Conservation (phyloP, 345 rosid species). For the Clausena lansium region DNA sequence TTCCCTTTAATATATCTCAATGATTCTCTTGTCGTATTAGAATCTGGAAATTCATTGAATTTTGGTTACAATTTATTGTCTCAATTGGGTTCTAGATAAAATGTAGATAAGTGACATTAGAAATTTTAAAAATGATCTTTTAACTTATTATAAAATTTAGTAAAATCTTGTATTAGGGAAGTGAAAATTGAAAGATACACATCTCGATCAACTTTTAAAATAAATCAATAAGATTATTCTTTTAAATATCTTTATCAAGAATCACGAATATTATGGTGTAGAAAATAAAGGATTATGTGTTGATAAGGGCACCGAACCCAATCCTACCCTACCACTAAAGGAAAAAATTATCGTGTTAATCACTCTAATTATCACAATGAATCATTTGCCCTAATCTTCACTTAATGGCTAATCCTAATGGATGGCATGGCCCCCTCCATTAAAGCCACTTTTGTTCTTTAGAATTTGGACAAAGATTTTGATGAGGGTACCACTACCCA, state of each 20-base stretch:
- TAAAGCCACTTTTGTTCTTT: slow-evolving; percentile 36
- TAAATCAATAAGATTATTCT: not conserved
- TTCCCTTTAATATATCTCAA: not conserved
- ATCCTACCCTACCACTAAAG: slow-evolving; percentile 34
- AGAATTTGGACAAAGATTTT: slow-evolving; percentile 18
- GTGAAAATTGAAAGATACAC: not conserved
- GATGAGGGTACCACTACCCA: slow-evolving; percentile 7
- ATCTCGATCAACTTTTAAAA: too few relatives aligned
- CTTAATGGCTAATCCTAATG: slow-evolving; percentile 44
- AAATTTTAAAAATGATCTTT: not conserved
- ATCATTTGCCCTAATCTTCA: slow-evolving; percentile 48
- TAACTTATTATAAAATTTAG: not conserved
- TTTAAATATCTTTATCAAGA: not conserved
- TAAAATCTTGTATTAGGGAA: not conserved
- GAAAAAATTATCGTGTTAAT: slow-evolving; percentile 10
- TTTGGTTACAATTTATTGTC: not conserved
- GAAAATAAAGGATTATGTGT: slow-evolving; percentile 1
- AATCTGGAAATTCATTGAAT: not conserved
- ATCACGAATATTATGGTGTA: not conserved
- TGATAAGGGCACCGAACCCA: slow-evolving; percentile 30
- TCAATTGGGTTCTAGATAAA: not conserved
- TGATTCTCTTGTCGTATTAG: not conserved
- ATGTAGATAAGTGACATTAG: too few relatives aligned
- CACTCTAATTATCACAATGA: slow-evolving; percentile 26
- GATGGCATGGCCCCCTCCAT: slow-evolving; percentile 45